phyloP scores from a whole-genome alignment of 768 basidiomycete genomes.

The Russula sp. region DNA sequence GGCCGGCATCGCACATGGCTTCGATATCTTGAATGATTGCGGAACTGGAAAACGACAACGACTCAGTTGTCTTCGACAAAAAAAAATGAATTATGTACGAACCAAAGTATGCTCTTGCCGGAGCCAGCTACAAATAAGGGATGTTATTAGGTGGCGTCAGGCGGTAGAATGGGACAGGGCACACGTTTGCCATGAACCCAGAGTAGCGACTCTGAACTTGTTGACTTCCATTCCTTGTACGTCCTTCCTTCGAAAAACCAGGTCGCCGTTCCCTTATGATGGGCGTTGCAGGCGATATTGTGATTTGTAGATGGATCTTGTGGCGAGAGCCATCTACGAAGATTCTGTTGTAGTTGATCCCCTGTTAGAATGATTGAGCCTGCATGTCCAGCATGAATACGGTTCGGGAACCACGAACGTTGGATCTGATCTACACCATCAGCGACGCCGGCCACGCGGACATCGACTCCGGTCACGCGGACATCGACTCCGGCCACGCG shows the following conservation, averaged over 20 bases:
- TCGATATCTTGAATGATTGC: slow-evolving; percentile 3
- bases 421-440: not conserved
- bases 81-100: not conserved
- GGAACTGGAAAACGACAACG: not conserved
- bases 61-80: not conserved
- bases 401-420: not conserved
- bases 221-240: slow-evolving; percentile 3
- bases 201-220: not conserved
- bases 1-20: not conserved
- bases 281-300: not conserved
- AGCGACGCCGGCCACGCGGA: no score
- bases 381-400: not conserved
- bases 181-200: slow-evolving; percentile 14
- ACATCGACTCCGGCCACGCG: no score
- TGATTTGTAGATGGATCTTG: slow-evolving; percentile 5
- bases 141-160: not conserved
- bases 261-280: not conserved
- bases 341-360: not conserved
- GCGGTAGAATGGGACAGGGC: not conserved
- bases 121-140: not conserved
- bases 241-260: slow-evolving; percentile 6
- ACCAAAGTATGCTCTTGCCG: slow-evolving; percentile 20
- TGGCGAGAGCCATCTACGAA: slow-evolving; percentile 13
- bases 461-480: no score
- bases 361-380: not conserved